phyloP scores from a whole-genome alignment of 2,329 filamentous ascomycete species.

The Lasiodiplodia sp. region DNA sequence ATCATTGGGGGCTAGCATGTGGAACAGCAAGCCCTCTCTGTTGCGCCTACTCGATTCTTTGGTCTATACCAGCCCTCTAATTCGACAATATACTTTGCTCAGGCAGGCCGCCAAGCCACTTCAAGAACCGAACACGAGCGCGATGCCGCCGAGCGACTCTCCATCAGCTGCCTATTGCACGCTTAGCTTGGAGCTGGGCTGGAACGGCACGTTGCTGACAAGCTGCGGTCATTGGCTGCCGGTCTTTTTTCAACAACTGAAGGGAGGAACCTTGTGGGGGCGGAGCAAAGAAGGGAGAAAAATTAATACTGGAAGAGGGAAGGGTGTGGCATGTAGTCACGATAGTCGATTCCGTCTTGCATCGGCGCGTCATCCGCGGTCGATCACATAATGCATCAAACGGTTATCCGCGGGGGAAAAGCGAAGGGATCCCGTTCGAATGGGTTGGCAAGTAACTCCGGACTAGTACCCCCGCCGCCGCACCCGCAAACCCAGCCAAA shows the following conservation, averaged over 20 bases:
- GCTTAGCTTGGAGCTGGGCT: not conserved
- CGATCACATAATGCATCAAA: not conserved
- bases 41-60: too few species aligned
- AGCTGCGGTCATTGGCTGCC: too few species aligned
- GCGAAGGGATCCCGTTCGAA: not conserved
- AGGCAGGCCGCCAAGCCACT: not conserved
- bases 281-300: not conserved
- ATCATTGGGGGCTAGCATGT: too few species aligned
- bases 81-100: not conserved
- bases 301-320: not conserved
- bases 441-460: too few species aligned
- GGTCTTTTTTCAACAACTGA: too few species aligned
- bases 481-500: too few species aligned
- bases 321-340: not conserved
- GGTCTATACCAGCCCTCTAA: not conserved
- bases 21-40: too few species aligned
- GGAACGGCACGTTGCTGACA: not conserved
- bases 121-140: not conserved
- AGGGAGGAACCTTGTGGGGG: too few species aligned
- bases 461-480: too few species aligned
- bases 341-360: not conserved
- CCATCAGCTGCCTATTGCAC: not conserved
- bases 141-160: not conserved
- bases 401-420: not conserved
- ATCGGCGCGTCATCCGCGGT: slow-evolving; percentile 1